phyloP scores from a whole-genome alignment of 78 protist species.

The Dictyostelium discoideum region DNA sequence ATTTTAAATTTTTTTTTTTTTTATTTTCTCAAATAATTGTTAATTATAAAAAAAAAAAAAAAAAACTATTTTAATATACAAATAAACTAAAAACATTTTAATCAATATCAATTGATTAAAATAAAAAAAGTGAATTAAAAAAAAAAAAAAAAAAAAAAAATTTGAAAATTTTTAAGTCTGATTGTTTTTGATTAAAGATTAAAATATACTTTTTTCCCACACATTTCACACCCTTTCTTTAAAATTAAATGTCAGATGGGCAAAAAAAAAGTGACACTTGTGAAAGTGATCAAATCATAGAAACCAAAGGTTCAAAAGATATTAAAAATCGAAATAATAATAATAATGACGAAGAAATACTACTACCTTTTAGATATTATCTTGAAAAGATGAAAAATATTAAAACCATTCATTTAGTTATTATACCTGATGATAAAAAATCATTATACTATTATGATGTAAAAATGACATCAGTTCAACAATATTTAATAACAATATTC shows the following conservation, averaged over 20 bases:
- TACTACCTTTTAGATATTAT: slow-evolving; percentile 1
- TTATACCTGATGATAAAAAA: background rate
- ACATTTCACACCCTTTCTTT: too few species aligned
- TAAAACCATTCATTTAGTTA: background rate
- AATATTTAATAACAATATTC: background rate
- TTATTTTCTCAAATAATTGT: too few species aligned
- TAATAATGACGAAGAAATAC: background rate
- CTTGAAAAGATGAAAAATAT: slow-evolving; percentile 28
- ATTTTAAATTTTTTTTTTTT: too few species aligned
- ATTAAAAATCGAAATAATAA: background rate
- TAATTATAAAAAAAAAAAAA: too few species aligned
- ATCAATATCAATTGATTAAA: too few species aligned
- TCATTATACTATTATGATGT: background rate
- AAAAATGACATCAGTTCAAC: background rate
- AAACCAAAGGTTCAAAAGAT: background rate
- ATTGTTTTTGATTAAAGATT: too few species aligned
- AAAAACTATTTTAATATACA: too few species aligned
- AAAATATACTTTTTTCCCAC: too few species aligned
- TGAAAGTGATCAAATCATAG: background rate
- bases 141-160: too few species aligned
- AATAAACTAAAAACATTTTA: too few species aligned
- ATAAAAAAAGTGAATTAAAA: too few species aligned
- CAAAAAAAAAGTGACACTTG: background rate
- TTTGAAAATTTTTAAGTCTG: too few species aligned
- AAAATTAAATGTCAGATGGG: background rate